A percentile compares a stretch with the other conserved stretches of the same genome.
Conservation (phyloP, 2,329 filamentous ascomycete genomes). For the Podosphaera fusca region DNA sequence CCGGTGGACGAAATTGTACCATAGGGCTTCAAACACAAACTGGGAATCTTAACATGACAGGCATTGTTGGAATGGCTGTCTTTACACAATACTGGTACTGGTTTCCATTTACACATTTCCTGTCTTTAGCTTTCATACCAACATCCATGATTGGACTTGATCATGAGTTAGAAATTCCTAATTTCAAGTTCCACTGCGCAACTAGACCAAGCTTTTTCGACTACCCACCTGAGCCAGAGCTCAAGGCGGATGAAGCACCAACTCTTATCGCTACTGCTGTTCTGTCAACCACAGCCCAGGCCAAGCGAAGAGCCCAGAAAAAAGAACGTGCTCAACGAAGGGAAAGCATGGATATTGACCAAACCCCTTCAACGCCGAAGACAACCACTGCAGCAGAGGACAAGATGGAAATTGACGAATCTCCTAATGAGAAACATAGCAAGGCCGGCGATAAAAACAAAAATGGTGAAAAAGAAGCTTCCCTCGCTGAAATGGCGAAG, state of each 20-base stretch:
- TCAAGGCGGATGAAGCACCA: constrained; percentile 81
- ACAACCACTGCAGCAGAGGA: constrained; percentile 29
- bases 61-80: constrained; percentile 90
- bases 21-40: constrained; percentile 95
- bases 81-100: constrained; percentile 99
- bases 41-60: constrained; percentile 95
- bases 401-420: constrained; percentile 72
- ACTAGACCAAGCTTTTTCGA: constrained; percentile 90
- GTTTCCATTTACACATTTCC: constrained; percentile 97
- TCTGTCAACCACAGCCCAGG: constrained; percentile 86
- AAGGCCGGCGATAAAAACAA: constrained; percentile 38
- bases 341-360: constrained; percentile 90
- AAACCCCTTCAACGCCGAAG: constrained; percentile 52
- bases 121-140: constrained; percentile 87
- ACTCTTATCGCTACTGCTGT: constrained; percentile 90
- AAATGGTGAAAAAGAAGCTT: constrained; percentile 33
- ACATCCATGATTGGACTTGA: constrained; percentile 91
- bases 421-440: constrained; percentile 24
- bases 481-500: constrained; percentile 36
- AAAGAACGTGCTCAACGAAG: constrained; percentile 76
- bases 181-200: constrained; percentile 89
- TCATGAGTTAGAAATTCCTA: constrained; percentile 76
- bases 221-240: constrained; percentile 88
- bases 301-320: constrained; percentile 80
- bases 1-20: constrained; percentile 92